A percentile compares a stretch with the other conserved stretches of the same genome.
These are phyloP conservation scores for Capsicum pubescens DNA, from an alignment of 257 asterid genomes.

Conservation along the genomic window DNA sequence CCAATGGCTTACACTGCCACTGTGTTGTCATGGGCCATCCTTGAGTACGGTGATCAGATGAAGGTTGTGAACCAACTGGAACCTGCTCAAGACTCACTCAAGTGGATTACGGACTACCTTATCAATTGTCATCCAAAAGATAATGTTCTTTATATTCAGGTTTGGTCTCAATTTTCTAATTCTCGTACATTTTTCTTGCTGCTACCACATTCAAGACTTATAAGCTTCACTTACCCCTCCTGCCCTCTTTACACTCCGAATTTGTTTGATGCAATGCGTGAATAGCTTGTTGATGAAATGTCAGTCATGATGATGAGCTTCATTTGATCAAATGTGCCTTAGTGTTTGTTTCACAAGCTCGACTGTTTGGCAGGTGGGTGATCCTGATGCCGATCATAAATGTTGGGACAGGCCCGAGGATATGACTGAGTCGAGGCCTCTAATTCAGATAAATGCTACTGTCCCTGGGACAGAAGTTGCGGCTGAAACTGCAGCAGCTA, in stretches of 20 bases:
- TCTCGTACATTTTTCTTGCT: neutral
- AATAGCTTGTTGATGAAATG: neutral
- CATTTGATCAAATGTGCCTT: neutral
- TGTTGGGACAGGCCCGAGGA: slow-evolving; percentile 92
- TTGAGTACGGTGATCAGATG: slow-evolving; percentile 85
- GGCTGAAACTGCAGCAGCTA: slow-evolving; percentile 90
- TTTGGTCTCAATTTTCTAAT: slow-evolving; percentile 24
- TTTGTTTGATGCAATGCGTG: neutral
- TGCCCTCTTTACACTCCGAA: neutral
- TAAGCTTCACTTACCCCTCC: slow-evolving; percentile 16
- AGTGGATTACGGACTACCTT: slow-evolving; percentile 87
- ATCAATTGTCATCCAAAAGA: slow-evolving; percentile 73
- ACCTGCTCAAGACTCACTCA: slow-evolving; percentile 68
- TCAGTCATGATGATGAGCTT: neutral
- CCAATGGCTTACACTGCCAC: slow-evolving; percentile 97
- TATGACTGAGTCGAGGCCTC: slow-evolving; percentile 63
- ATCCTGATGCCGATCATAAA: slow-evolving; percentile 62
- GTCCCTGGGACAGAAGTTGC: slow-evolving; percentile 85
- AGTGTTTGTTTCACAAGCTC: neutral
- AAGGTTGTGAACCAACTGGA: slow-evolving; percentile 55
- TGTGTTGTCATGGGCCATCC: slow-evolving; percentile 86
- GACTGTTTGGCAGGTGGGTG: slow-evolving; percentile 65
- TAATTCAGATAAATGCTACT: slow-evolving; percentile 63
- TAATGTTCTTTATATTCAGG: slow-evolving; percentile 84
- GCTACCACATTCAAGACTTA: slow-evolving; percentile 1